A percentile compares a stretch with the other conserved stretches of the same genome.
These are phyloP conservation scores for Neonectria ditissima DNA, from an alignment of 2,329 filamentous ascomycete species.

Conservation along the genomic window DNA sequence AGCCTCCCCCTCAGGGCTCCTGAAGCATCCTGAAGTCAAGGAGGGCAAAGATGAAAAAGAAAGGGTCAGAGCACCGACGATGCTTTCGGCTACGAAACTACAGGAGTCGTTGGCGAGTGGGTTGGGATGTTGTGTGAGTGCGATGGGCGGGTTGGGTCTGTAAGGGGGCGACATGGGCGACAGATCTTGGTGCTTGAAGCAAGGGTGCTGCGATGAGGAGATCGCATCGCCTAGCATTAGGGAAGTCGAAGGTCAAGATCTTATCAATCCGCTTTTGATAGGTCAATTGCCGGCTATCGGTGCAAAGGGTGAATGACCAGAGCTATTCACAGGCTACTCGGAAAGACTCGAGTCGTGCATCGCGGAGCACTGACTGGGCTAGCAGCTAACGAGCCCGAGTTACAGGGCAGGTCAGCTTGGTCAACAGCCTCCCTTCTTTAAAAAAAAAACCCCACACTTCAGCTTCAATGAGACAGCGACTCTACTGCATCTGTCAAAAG, in stretches of 20 bases:
- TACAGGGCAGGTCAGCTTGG: not conserved
- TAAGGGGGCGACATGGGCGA: not conserved
- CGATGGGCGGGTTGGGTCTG: not conserved
- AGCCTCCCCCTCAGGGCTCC: not conserved
- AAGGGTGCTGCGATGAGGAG: not conserved
- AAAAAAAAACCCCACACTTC: not conserved
- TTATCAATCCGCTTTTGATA: not conserved
- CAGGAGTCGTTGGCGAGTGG: not conserved
- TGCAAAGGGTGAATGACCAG: not conserved
- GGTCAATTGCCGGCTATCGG: not conserved
- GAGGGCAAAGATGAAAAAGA: not conserved
- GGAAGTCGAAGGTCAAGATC: not conserved
- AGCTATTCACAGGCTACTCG: not conserved
- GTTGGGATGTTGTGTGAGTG: not conserved
- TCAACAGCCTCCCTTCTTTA: not conserved
- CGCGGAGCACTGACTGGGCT: not conserved
- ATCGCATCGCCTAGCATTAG: not conserved
- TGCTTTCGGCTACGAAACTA: not conserved
- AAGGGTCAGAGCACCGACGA: not conserved
- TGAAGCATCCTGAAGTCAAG: conserved; percentile 13
- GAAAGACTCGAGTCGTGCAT: not conserved
- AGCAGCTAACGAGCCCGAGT: not conserved
- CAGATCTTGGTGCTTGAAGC: not conserved
- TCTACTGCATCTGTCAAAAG: not conserved
- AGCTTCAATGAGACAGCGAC: not conserved